Base-by-base conservation (phyloP, 2,329 filamentous ascomycete genomes). In the Penicillium crustosum region DNA sequence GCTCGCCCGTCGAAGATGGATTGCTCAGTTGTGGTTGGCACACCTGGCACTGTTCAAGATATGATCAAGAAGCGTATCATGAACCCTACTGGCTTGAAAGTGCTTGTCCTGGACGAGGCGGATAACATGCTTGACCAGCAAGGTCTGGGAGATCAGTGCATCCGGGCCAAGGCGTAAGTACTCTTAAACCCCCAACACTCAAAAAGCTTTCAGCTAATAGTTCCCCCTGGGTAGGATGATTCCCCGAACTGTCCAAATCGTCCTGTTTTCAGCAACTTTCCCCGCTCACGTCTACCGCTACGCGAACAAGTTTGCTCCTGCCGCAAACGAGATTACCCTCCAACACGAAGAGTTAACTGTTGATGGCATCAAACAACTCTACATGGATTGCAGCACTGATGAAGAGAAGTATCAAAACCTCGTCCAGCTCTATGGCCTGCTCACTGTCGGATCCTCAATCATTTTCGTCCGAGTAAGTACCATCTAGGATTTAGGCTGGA, bases 61-160 rank as follows among this genome's bases (percentile, higher is more conserved):
- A 82, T 94, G 68, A 88, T 97, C 68, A 88, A 88, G 69, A 86
- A 88, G 68, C 84, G 86, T 64, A 84, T 90, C 70, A 83, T 99
- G 63, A 86, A 96, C 66, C 77, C 86, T 0, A 85, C 83, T 19
- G 78, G 86, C 57, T 81, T 99, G 66, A 90, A 87, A 74, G 84
- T 96, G 9, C 83, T 99, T 60, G 93, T 97, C 55, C 83, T 99
- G 53, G 94, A 99, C 70, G 94, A 99, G 79, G 94, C 94, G 57
- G 94, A 99, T 79, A 97, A 97, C 79, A 99, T 99, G 94, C 81
- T 99, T 59, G 94, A 97, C 71, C 89, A 93, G 76, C 91, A 96
- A 77, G 93, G 94, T 51, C 82, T 99, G 55, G 94, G 94, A 52
- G 94, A 97, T 58, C 94, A 99, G 78, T 97, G 93, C 76, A 85